A percentile compares a stretch with the other conserved stretches of the same genome.
phyloP scores from a whole-genome alignment of 2,329 filamentous ascomycete species.

The Gnomoniopsis sp. region DNA sequence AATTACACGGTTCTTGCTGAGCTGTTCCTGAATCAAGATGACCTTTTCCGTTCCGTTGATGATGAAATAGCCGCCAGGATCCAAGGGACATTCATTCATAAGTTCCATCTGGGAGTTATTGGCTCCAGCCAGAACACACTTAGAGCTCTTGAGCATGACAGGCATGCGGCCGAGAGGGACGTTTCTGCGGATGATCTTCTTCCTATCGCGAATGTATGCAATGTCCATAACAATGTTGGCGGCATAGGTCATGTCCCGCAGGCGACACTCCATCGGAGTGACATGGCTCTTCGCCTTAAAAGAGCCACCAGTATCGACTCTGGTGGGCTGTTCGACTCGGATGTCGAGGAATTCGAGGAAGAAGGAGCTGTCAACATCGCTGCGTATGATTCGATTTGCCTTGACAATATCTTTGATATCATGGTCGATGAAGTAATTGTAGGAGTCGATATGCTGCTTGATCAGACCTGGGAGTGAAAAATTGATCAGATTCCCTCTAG shows the following conservation, averaged over 20 bases:
- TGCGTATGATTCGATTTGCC: conserved; percentile 82
- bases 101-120: conserved; percentile 84
- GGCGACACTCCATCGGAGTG: conserved; percentile 92
- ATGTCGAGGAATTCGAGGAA: conserved; percentile 94
- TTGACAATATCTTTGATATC: conserved; percentile 96
- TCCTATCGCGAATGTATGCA: conserved; percentile 79
- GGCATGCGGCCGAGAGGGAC: conserved; percentile 88
- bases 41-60: conserved; percentile 98
- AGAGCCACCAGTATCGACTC: conserved; percentile 52
- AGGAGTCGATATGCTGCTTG: conserved; percentile 97
- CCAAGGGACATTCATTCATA: conserved; percentile 92
- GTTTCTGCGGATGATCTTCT: conserved; percentile 69
- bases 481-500: neutral
- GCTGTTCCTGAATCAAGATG: conserved; percentile 94
- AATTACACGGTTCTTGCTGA: conserved; percentile 99
- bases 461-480: conserved; percentile 57
- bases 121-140: conserved; percentile 81
- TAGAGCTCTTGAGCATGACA: conserved; percentile 94
- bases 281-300: conserved; percentile 70
- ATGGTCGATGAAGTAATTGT: conserved; percentile 96
- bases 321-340: conserved; percentile 76
- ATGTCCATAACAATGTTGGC: conserved; percentile 93
- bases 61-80: conserved; percentile 97
- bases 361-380: conserved; percentile 89
- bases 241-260: conserved; percentile 97